Base-by-base conservation (phyloP, 257 asterid genomes). In the Scutellaria barbata region DNA sequence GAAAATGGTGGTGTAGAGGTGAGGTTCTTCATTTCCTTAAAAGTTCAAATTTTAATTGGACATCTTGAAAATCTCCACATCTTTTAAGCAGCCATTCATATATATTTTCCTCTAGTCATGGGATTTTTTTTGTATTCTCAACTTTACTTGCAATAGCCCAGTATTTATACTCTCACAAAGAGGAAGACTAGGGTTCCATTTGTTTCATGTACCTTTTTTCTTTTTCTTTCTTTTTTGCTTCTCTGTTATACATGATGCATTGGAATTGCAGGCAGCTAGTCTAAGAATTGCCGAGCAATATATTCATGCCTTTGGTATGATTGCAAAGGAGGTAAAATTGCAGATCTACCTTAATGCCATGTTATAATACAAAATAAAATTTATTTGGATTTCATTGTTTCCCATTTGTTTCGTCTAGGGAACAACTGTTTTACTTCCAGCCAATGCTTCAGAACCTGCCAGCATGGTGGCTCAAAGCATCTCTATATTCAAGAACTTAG, bases 261-360 rank as follows among this genome's bases (percentile, higher is more conserved):
- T 63, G 71, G 47, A 63, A 78, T 76, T 83, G 72, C 85, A 92
- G 98, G 98, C 98, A 13, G 96, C 97, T 59, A 89, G 97, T 76
- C 69, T 93, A 74, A 86, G 88, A 81, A 71, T 93, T 78, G 98
- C 97, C 5, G 98, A 93, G 86, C 97, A 93, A 75, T 93, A 93
- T 70, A 82, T 90, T 60, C 86, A 86, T 1, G 98, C 98, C 5
- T 93, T 90, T 57, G n/a, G 88, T 71, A 80, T 76, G 59, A 78
- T 93, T 33, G 98, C 98, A 14, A 90, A 90, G 80, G 77, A 89
- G 98, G 98, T 90, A 84, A 81, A 22, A 9, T 25, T 63, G 20
- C 50, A 13, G 37, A 65, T 63, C 63, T 48, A 41, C 43, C 43
- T 51, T 12, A 9, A 13, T 35, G 57, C 39, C 42, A 9, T 74